Conservation (phyloP, 1,139 yeast species). For the Zygotorulaspora mrakii region DNA sequence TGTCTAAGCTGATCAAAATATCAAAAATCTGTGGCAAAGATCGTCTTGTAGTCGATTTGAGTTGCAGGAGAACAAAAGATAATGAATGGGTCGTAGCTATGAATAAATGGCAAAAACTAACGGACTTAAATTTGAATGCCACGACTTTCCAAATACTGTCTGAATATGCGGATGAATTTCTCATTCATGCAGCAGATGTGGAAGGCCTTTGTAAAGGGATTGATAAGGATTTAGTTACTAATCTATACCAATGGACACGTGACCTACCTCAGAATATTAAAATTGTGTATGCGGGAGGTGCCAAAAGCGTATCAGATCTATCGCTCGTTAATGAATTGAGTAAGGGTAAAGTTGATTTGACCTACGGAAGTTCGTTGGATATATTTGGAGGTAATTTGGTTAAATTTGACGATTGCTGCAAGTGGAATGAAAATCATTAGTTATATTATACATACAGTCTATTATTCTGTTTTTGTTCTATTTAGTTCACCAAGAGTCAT, state of each 20-base stretch:
- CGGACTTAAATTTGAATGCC: slow-evolving; percentile 53
- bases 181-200: slow-evolving; percentile 97
- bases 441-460: slow-evolving; percentile 6
- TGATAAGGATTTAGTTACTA: slow-evolving; percentile 68
- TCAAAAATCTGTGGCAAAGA: slow-evolving; percentile 45
- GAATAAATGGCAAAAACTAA: slow-evolving; percentile 94
- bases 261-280: slow-evolving; percentile 48
- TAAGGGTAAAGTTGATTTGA: slow-evolving; percentile 78
- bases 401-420: slow-evolving; percentile 64
- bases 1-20: slow-evolving; percentile 47
- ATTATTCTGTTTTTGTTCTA: not conserved
- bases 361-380: slow-evolving; percentile 89
- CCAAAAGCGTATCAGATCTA: slow-evolving; percentile 67
- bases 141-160: slow-evolving; percentile 54
- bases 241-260: slow-evolving; percentile 75
- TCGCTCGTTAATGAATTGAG: slow-evolving; percentile 62
- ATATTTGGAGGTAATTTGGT: slow-evolving; percentile 88
- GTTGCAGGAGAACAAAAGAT: slow-evolving; percentile 59
- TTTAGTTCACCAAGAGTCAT: slow-evolving; percentile 33
- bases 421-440: slow-evolving; percentile 53
- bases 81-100: slow-evolving; percentile 85
- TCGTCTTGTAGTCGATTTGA: slow-evolving; percentile 79
- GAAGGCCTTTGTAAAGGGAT: slow-evolving; percentile 95
- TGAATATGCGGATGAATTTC: slow-evolving; percentile 73
- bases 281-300: slow-evolving; percentile 96